A percentile compares a stretch with the other conserved stretches of the same genome.
Conservation (phyloP, 371 early-diverging fungal species). For the Mortierella sp. region DNA sequence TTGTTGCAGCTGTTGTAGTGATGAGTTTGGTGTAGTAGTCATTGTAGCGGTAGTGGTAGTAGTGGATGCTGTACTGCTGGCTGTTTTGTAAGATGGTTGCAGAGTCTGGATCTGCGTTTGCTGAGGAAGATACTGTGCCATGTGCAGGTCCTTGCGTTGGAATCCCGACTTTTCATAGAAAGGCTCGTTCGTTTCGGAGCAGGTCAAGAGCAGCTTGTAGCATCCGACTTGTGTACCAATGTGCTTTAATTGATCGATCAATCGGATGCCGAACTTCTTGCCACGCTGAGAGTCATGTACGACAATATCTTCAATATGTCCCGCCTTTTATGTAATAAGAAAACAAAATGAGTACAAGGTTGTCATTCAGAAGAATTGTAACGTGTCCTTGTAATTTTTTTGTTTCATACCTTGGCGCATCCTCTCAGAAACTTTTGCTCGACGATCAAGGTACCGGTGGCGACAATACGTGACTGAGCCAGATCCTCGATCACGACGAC, state of each 20-base stretch:
- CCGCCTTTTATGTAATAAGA: conserved; percentile 61
- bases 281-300: conserved; percentile 95
- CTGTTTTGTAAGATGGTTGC: too few species aligned
- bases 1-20: neutral
- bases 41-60: neutral
- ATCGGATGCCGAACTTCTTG: conserved; percentile 81
- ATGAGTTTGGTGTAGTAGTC: neutral
- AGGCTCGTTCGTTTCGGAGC: conserved; percentile 83
- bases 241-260: conserved; percentile 80
- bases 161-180: conserved; percentile 97
- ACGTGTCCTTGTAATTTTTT: conserved; percentile 15
- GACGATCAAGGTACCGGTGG: conserved; percentile 94
- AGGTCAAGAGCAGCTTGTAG: conserved; percentile 90
- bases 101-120: neutral
- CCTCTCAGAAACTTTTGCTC: conserved; percentile 96
- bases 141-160: conserved; percentile 85
- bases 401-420: conserved; percentile 79
- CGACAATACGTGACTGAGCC: conserved; percentile 74
- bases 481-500: conserved; percentile 86
- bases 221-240: conserved; percentile 73
- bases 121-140: conserved; percentile 72
- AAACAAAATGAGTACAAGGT: neutral
- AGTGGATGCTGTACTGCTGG: neutral
- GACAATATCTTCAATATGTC: conserved; percentile 95
- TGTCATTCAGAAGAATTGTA: neutral